Evolutionary conservation across 345 rosid genomes (phyloP).

Genomic region (Isatis tinctoria): DNA sequence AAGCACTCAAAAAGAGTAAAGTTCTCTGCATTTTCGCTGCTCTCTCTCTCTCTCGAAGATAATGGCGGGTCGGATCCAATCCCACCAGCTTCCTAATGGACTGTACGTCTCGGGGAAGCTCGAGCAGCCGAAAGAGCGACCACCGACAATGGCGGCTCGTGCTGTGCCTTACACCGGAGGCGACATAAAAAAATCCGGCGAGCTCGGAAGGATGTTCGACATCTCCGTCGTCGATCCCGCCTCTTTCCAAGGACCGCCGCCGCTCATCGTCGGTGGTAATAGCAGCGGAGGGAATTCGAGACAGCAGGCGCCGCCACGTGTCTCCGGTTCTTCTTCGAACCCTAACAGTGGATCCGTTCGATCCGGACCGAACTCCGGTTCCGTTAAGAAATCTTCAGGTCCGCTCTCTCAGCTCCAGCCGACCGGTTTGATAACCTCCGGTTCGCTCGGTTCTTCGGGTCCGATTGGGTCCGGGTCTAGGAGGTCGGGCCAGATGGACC

Average conservation of each 20-base stretch:
- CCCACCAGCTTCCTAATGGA: conserved; percentile 88
- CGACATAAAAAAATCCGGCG: conserved; percentile 90
- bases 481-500: conserved; percentile 74
- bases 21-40: conserved; percentile 16
- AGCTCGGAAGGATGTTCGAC: conserved; percentile 92
- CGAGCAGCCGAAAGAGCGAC: conserved; percentile 65
- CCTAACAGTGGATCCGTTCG: conserved; percentile 87
- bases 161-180: conserved; percentile 92
- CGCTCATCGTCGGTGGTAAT: conserved; percentile 34
- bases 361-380: conserved; percentile 78
- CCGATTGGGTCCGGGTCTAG: conserved; percentile 35
- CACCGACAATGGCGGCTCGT: conserved; percentile 73
- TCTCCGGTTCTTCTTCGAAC: conserved; percentile 45
- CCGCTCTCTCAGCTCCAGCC: conserved; percentile 69
- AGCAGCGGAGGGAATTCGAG: conserved; percentile 31
- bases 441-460: conserved; percentile 51
- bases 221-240: conserved; percentile 49
- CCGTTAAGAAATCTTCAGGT: conserved; percentile 67
- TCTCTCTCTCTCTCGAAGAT: conserved; percentile 11
- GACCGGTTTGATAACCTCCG: conserved; percentile 92
- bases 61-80: conserved; percentile 76
- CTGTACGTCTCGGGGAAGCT: conserved; percentile 77
- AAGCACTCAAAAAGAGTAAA: conserved; percentile 36
- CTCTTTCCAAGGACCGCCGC: conserved; percentile 37
- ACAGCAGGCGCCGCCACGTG: conserved; percentile 46